These are phyloP conservation scores for Leishmania aethiopica DNA, from an alignment of 208 protist species.

Conservation along the genomic window DNA sequence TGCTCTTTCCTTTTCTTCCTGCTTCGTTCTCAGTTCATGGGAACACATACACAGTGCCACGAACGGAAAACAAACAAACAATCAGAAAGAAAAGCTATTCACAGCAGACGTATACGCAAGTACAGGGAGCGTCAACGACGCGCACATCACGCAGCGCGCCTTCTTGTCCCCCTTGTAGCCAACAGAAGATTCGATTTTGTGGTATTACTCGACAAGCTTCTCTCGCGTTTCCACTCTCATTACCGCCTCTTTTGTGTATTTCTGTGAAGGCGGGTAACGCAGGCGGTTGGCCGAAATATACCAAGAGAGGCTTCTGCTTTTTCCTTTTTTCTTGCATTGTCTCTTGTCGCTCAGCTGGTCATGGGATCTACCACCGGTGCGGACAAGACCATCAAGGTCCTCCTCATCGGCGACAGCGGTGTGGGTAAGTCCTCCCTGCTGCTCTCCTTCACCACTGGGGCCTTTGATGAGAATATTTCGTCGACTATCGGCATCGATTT, in stretches of 20 bases:
- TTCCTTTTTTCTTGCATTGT: neutral
- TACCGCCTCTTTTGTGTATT: neutral
- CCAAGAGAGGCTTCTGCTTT: neutral
- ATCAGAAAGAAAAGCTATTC: neutral
- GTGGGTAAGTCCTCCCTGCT: constrained; percentile 87
- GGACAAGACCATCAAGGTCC: constrained; percentile 79
- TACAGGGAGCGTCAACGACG: neutral
- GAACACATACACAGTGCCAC: neutral
- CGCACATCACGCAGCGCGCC: neutral
- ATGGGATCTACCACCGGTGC: constrained; percentile 22
- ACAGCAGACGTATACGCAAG: neutral
- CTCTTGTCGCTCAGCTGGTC: neutral
- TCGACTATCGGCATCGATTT: constrained; percentile 93
- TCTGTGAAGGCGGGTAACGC: neutral
- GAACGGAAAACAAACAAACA: neutral
- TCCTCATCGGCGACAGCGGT: constrained; percentile 82
- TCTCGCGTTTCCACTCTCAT: neutral
- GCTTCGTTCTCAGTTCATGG: neutral
- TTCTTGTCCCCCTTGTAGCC: neutral
- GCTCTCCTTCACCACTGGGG: constrained; percentile 73
- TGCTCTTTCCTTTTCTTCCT: constrained; percentile 5
- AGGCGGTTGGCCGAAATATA: neutral
- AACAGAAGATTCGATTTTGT: neutral
- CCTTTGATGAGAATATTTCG: constrained; percentile 61
- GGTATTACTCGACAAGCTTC: neutral